Base-by-base conservation (phyloP, 1,284 basidiomycete species). In the Sparassis latifolia region DNA sequence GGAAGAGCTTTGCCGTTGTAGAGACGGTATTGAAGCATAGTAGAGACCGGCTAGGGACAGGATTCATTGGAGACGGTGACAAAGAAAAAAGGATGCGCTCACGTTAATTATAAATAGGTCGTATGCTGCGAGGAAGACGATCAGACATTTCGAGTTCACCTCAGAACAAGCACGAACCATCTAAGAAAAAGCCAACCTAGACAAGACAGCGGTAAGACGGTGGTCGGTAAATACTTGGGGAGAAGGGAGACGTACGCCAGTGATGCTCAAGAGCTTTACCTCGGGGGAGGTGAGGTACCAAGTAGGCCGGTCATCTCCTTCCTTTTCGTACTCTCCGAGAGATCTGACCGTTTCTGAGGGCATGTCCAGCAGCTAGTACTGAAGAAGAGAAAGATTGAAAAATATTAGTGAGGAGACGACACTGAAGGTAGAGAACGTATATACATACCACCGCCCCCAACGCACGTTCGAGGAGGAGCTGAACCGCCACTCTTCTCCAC, bases 51-150 rank as follows among this genome's bases (percentile, higher is more conserved):
- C 83, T 85, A 20, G 55, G 7, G 33, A 27, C 32, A 5, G 45
- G 54, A 10, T 45, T 41, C 32, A 10, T 7, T 10, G 40, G 1
- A 38, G 29, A n/a, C 37, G 42, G 33, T 33, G 40, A 47, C n/a
- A 45, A 12, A 32, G 52, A 33, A 37, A 38, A 38, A n/a, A 38
- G 32, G 43, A 37, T 42, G 29, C 4, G 59, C 77, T 47, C 55
- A 80, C 82, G 65, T 89, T 89, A 68, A 89, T 88, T 54, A 89
- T 81, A 67, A 89, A 89, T 10, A 89, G 69, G 63, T 89, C 84
- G 58, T 89, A 87, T 2, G 84, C 84, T 84, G 54, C 10, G 35
- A 33, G 6, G 6, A 28, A 45, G 6, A 27, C 5, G 3, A 20
- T 38, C 5, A 45, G 10, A 7, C 10, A 52, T 33, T 48, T 28